A percentile compares a stretch with the other conserved stretches of the same genome.
Evolutionary conservation across 805 yeast genomes (phyloP).

Genomic region (Komagataella ulmi): DNA sequence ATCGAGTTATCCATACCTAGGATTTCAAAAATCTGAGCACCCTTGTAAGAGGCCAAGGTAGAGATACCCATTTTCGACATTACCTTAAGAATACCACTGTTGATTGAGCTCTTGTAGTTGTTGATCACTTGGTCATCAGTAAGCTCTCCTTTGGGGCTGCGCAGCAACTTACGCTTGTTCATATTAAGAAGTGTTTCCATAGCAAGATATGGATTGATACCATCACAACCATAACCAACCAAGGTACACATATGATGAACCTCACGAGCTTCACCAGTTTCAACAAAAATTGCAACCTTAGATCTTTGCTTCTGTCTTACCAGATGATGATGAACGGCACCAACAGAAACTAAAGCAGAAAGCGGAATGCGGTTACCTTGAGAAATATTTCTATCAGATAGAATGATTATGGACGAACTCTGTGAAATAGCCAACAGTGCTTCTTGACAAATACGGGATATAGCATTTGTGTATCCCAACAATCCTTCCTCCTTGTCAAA

Average conservation of each 20-base stretch:
- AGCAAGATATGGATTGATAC: constrained; percentile 85
- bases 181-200: constrained; percentile 79
- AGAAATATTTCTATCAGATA: constrained; percentile 47
- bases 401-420: constrained; percentile 58
- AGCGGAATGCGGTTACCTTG: constrained; percentile 60
- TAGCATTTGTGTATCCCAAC: constrained; percentile 70
- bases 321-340: constrained; percentile 94
- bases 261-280: constrained; percentile 95
- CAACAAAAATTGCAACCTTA: constrained; percentile 81
- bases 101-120: constrained; percentile 76
- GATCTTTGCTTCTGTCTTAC: constrained; percentile 95
- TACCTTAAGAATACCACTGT: constrained; percentile 87
- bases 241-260: constrained; percentile 92
- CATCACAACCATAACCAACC: constrained; percentile 97
- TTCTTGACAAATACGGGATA: constrained; percentile 77
- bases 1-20: constrained; percentile 92
- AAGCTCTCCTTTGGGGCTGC: constrained; percentile 23
- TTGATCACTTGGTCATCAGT: constrained; percentile 47
- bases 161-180: constrained; percentile 67
- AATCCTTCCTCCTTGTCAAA: constrained; percentile 75
- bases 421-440: constrained; percentile 78
- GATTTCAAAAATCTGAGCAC: constrained; percentile 97
- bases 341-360: constrained; percentile 83
- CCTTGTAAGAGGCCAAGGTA: constrained; percentile 94
- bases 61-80: constrained; percentile 99